A percentile compares a stretch with the other conserved stretches of the same genome.
Evolutionary conservation across 495 filamentous ascomycete genomes (phyloP).

Genomic region (Annulohypoxylon stygium): DNA sequence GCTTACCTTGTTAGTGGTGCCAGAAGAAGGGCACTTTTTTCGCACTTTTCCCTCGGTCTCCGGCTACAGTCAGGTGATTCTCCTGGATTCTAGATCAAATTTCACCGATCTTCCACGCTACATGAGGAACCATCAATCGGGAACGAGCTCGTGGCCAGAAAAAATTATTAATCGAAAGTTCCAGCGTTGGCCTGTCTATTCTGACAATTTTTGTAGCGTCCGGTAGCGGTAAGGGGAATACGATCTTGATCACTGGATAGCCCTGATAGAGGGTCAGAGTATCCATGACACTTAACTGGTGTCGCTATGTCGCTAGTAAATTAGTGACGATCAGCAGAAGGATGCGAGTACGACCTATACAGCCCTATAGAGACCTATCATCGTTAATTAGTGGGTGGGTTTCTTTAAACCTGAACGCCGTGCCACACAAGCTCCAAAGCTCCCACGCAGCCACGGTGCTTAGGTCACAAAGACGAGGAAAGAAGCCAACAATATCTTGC

Average conservation of each 20-base stretch:
- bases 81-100: conserved; percentile 36
- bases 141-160: conserved; percentile 6
- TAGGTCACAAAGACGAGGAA: not conserved
- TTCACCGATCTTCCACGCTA: conserved; percentile 31
- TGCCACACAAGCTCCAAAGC: conserved; percentile 7
- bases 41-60: conserved; percentile 26
- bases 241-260: not conserved
- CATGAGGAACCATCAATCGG: conserved; percentile 22
- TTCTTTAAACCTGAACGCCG: conserved; percentile 11
- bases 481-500: conserved; percentile 13
- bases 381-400: conserved; percentile 5
- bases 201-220: not conserved
- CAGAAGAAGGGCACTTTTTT: conserved; percentile 33
- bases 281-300: conserved; percentile 32
- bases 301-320: conserved; percentile 18
- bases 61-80: conserved; percentile 38
- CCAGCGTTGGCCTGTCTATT: conserved; percentile 2
- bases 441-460: not conserved
- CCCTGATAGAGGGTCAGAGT: not conserved
- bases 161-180: conserved; percentile 8
- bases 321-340: conserved; percentile 28
- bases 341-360: conserved; percentile 26
- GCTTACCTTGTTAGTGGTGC: conserved; percentile 52
- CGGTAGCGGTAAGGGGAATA: conserved; percentile 8
- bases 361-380: conserved; percentile 27